A percentile compares a stretch with the other conserved stretches of the same genome.
Evolutionary conservation across 257 asterid species (phyloP).

Genomic region (Solanum virginianum): DNA sequence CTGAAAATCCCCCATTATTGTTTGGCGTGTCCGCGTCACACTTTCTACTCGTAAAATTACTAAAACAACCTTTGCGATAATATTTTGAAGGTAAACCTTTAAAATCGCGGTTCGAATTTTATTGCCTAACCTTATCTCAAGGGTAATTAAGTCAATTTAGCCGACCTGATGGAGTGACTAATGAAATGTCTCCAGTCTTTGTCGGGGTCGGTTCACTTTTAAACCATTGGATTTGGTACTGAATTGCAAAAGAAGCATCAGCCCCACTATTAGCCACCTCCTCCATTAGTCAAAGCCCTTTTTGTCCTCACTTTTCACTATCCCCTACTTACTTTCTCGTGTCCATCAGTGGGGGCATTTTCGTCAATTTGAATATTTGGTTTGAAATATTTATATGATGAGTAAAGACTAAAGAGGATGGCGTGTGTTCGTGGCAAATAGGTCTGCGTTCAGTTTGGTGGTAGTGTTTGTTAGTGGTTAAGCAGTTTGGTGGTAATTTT

Average conservation of each 20-base stretch:
- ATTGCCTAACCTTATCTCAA: not conserved
- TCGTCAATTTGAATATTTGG: not conserved
- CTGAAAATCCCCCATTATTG: conserved; percentile 9
- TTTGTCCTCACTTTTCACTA: conserved; percentile 3
- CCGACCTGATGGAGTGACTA: not conserved
- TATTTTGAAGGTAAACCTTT: not conserved
- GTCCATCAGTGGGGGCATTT: not conserved
- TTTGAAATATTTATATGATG: not conserved
- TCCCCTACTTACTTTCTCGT: not conserved
- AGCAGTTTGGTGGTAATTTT: conserved; percentile 1
- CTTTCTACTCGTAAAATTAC: not conserved
- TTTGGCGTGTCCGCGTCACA: conserved; percentile 17
- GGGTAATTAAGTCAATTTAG: conserved; percentile 9
- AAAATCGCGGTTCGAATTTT: not conserved
- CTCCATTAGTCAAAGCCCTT: not conserved
- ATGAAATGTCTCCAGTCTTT: not conserved
- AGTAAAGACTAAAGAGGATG: conserved; percentile 22
- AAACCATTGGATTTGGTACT: not conserved
- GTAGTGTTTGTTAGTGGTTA: conserved; percentile 34
- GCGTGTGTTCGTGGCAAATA: conserved; percentile 47
- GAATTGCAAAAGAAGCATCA: not conserved
- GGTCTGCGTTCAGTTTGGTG: conserved; percentile 40
- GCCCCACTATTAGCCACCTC: not conserved
- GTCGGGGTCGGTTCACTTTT: conserved; percentile 1
- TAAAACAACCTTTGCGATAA: not conserved